These are phyloP conservation scores for Eucalyptus rudis DNA, from an alignment of 345 rosid genomes.

Conservation along the genomic window DNA sequence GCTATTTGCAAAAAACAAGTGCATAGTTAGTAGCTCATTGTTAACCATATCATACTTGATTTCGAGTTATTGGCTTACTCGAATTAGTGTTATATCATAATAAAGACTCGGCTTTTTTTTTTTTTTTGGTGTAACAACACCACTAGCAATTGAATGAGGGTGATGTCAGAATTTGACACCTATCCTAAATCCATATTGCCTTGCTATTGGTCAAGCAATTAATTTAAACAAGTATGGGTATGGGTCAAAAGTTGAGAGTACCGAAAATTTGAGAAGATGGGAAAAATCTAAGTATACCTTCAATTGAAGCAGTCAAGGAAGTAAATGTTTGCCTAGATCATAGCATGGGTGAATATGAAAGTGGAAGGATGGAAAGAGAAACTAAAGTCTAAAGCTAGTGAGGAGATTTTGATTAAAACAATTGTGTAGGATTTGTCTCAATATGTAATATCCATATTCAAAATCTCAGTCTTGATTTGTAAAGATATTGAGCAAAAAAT, in stretches of 20 bases:
- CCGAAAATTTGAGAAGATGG: not conserved
- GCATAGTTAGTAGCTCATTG: not conserved
- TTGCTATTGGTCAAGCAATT: not conserved
- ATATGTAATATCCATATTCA: not conserved
- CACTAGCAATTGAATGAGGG: not conserved
- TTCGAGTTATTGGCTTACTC: not conserved
- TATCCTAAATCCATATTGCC: not conserved
- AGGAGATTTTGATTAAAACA: not conserved
- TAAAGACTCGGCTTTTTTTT: not conserved
- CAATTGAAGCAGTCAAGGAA: not conserved
- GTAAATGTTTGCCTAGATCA: not conserved
- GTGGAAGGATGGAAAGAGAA: not conserved
- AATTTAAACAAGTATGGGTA: not conserved
- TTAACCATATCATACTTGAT: not conserved
- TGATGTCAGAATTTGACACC: not conserved
- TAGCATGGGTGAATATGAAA: not conserved
- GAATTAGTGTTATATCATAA: not conserved
- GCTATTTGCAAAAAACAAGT: not conserved
- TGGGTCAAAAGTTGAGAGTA: not conserved
- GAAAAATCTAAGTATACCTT: not conserved
- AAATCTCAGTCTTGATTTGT: not conserved
- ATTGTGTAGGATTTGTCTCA: accelerated
- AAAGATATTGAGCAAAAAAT: not conserved
- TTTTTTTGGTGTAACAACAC: no score
- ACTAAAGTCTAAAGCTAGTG: not conserved